Conservation (phyloP, 2,329 filamentous ascomycete genomes). For the Talaromyces pinophilus region DNA sequence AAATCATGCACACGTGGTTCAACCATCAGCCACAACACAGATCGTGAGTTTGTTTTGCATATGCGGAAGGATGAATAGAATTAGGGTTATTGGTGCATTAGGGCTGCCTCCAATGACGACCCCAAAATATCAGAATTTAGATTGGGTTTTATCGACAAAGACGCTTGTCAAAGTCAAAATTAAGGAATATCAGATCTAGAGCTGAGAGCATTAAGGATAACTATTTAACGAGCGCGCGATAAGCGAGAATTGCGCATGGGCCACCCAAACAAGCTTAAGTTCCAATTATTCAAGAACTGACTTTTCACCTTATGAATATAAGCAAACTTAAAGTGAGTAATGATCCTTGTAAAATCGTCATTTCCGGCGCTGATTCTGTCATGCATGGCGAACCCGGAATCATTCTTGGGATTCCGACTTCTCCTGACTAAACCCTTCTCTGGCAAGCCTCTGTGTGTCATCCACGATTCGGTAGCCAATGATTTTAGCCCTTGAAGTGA, state of each 20-base stretch:
- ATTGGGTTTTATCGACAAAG: background rate
- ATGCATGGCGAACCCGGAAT: background rate
- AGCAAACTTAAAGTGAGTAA: background rate
- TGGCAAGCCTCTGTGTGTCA: background rate
- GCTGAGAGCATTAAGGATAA: background rate
- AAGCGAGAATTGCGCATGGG: slow-evolving; percentile 5
- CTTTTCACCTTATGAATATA: background rate
- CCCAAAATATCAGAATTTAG: background rate
- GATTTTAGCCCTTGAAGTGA: background rate
- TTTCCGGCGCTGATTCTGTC: background rate
- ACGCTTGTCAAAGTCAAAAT: background rate
- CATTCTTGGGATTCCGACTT: background rate
- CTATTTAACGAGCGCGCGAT: background rate
- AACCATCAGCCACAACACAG: background rate
- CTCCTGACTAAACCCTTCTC: slow-evolving; percentile 1
- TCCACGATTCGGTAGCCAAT: background rate
- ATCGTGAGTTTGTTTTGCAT: background rate
- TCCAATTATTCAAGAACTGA: background rate
- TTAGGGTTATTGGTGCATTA: background rate
- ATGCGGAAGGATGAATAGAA: background rate
- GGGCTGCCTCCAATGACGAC: background rate
- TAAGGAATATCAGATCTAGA: background rate
- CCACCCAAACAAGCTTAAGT: background rate
- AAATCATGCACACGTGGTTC: background rate
- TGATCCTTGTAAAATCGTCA: background rate